Evolutionary conservation across 2,329 filamentous ascomycete genomes (phyloP).

Genomic region (Fusarium nurragi): DNA sequence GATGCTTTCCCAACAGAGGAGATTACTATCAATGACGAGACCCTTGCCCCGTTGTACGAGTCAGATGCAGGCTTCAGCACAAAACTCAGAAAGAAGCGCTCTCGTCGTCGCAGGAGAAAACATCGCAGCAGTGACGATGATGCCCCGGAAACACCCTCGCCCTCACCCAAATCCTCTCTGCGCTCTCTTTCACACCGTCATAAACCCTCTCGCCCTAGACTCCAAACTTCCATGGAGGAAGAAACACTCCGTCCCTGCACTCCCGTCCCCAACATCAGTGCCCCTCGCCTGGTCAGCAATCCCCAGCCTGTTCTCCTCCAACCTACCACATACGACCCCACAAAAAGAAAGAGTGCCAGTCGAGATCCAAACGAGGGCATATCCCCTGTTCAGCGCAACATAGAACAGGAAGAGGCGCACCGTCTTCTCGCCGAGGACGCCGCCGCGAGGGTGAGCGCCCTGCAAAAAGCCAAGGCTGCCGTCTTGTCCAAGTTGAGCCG

Average conservation of each 20-base stretch:
- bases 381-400: conserved; percentile 66
- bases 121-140: conserved; percentile 47
- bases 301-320: conserved; percentile 65
- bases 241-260: conserved; percentile 41
- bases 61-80: conserved; percentile 55
- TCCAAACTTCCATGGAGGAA: conserved; percentile 41
- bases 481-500: conserved; percentile 67
- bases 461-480: conserved; percentile 68
- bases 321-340: conserved; percentile 66
- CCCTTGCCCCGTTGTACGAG: conserved; percentile 18
- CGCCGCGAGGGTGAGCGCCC: conserved; percentile 62
- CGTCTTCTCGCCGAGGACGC: conserved; percentile 66
- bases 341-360: conserved; percentile 23
- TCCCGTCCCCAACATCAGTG: conserved; percentile 54
- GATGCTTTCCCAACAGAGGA: conserved; percentile 47
- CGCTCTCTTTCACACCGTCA: conserved; percentile 39
- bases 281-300: conserved; percentile 60
- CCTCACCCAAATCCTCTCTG: conserved; percentile 33
- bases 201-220: conserved; percentile 41
- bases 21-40: conserved; percentile 35
- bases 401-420: conserved; percentile 65
- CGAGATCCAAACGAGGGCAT: conserved; percentile 56
- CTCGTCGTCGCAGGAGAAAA: conserved; percentile 52
- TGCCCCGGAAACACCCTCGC: conserved; percentile 23
- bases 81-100: conserved; percentile 58